These are phyloP conservation scores for Bipolaris cookei DNA, from an alignment of 2,329 filamentous ascomycete species.

Conservation along the genomic window DNA sequence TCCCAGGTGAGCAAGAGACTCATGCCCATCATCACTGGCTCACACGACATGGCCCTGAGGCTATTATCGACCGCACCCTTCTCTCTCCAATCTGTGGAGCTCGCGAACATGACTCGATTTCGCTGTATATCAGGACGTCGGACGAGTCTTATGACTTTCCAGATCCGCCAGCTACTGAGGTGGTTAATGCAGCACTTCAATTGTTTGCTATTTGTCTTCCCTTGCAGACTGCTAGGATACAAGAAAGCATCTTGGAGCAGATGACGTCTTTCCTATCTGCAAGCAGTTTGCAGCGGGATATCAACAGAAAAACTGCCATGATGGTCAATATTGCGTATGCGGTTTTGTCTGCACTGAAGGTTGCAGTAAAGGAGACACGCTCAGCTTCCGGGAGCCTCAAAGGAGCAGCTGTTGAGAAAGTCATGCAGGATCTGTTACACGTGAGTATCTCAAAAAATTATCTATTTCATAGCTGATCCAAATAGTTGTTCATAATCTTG, in stretches of 20 bases:
- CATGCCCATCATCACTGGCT: slow-evolving; percentile 57
- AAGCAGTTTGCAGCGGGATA: slow-evolving; percentile 79
- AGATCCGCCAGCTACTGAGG: slow-evolving; percentile 87
- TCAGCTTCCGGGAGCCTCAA: slow-evolving; percentile 76
- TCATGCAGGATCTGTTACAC: slow-evolving; percentile 72
- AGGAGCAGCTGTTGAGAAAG: slow-evolving; percentile 76
- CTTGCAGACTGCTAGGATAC: slow-evolving; percentile 85
- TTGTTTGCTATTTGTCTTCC: slow-evolving; percentile 92
- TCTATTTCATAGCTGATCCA: slow-evolving; percentile 8
- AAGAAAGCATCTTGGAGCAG: slow-evolving; percentile 95
- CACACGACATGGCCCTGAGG: slow-evolving; percentile 65
- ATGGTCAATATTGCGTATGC: slow-evolving; percentile 88
- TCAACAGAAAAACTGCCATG: slow-evolving; percentile 87
- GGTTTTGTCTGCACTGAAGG: slow-evolving; percentile 78
- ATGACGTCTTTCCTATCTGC: slow-evolving; percentile 88
- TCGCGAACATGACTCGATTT: slow-evolving; percentile 86
- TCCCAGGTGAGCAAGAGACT: slow-evolving; percentile 65
- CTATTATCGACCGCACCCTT: slow-evolving; percentile 64
- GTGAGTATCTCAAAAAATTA: slow-evolving; percentile 59
- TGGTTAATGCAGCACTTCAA: slow-evolving; percentile 92
- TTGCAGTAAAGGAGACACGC: slow-evolving; percentile 80
- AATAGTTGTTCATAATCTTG: slow-evolving; percentile 74
- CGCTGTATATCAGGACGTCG: slow-evolving; percentile 70
- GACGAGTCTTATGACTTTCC: slow-evolving; percentile 61
- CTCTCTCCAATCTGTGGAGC: slow-evolving; percentile 76